Evolutionary conservation across 306 rosid genomes (phyloP), one percentile per base, ranked within the genome.

Genomic region (Prunus mume): DNA sequence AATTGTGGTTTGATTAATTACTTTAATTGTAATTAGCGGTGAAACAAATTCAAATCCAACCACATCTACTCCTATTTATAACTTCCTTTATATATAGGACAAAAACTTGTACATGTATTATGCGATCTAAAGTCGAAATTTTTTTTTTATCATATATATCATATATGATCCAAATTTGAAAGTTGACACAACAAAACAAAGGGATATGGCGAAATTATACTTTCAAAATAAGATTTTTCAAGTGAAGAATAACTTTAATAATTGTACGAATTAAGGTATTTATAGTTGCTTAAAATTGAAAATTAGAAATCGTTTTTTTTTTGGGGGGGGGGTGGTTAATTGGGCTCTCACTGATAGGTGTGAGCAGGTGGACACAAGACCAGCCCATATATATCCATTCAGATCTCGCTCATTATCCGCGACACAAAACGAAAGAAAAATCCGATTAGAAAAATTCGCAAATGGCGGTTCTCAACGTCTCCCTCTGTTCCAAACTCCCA

Each of bases 391-490:
- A 6, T 69, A 47, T 69, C 74, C 60, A 15, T 60, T 60, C 38
- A 13, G 63, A 69, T 77, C 22, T 58, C 46, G 13, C 68, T 61
- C 76, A 18, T 69, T 77, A 79, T 68, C 83, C 78, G 61, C 73
- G 24, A 69, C 30, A n/a, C 71, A 22, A 51, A 43, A 13, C 12
- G 3, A 1, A 2, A 63, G 25, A 20, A 43, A 71, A 13, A 5
- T 17, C 52, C 28, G 58, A 4, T 38, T 41, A n/a, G 3, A 65
- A 47, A 30, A 9, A 5, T 38, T 34, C 25, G 63, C 30, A 0
- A 86, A 93, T 93, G 98, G 97, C 96, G 73, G 75, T 90, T 81
- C 92, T 83, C 83, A 90, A 86, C 79, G 81, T 82, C 60, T 83
- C 94, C 25, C 22, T 81, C 56, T 74, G 78, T 74, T 88, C 85